Evolutionary conservation across 108 stramenopile species (phyloP).

Genomic region (Discostella pseudostelligera): DNA sequence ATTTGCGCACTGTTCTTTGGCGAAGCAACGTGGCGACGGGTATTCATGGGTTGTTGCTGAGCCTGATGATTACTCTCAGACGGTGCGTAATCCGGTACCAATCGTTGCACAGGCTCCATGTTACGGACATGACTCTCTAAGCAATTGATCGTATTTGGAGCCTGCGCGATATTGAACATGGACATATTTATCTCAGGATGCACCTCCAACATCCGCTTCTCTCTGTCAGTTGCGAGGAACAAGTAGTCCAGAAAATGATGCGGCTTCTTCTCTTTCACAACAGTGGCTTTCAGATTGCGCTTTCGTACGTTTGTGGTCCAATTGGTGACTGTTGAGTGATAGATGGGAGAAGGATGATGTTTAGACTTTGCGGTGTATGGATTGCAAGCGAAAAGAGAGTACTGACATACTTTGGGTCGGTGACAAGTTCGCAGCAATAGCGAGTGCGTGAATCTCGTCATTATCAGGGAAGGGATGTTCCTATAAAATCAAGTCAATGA

Average conservation of each 20-base stretch:
- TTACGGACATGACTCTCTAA: neutral
- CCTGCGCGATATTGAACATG: neutral
- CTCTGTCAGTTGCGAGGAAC: conserved; percentile 58
- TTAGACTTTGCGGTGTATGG: conserved; percentile 17
- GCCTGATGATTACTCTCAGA: neutral
- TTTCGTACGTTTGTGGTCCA: conserved; percentile 63
- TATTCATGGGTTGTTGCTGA: neutral
- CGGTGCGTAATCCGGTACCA: neutral
- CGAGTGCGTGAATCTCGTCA: conserved; percentile 13
- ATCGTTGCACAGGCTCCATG: neutral
- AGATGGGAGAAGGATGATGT: conserved; percentile 28
- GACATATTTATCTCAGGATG: conserved; percentile 5
- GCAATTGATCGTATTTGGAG: neutral
- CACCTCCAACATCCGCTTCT: conserved; percentile 29
- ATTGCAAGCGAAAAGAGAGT: neutral
- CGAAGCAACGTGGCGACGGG: neutral
- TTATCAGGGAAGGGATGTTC: conserved; percentile 31
- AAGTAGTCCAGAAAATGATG: conserved; percentile 64
- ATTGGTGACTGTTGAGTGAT: conserved; percentile 36
- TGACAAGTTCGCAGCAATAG: conserved; percentile 1
- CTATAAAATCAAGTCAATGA: neutral
- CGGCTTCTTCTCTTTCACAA: conserved; percentile 55
- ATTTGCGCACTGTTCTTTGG: conserved; percentile 17
- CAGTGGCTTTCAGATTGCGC: conserved; percentile 54
- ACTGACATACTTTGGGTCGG: conserved; percentile 14